Percentiles rank a stretch among this genome's conserved stretches.
Evolutionary conservation across 768 basidiomycete genomes (phyloP).

Genomic region (Hericium rajendrae): DNA sequence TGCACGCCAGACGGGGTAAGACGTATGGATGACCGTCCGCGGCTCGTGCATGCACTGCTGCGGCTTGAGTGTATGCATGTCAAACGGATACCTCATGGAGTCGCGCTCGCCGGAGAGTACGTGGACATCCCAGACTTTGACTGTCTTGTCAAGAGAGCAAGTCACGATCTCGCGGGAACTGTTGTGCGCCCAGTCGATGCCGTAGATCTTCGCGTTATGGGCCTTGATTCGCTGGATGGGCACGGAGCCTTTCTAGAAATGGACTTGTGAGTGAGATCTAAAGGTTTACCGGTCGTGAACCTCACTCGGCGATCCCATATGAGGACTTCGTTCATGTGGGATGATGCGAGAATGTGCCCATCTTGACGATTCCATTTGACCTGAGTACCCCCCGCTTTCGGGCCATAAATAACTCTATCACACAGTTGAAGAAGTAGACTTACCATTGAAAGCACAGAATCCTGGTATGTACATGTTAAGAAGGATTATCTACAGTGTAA

Average conservation of each 20-base stretch:
- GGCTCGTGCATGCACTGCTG: constrained; percentile 26
- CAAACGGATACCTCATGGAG: constrained; percentile 1
- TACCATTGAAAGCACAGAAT: constrained; percentile 49
- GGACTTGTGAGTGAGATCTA: neutral
- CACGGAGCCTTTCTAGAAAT: constrained; percentile 73
- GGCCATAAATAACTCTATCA: neutral
- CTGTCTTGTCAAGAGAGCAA: constrained; percentile 88
- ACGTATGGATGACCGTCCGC: constrained; percentile 50
- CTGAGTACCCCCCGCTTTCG: constrained; percentile 76
- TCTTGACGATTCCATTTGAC: constrained; percentile 96
- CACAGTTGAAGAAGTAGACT: constrained; percentile 10
- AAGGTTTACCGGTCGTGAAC: neutral
- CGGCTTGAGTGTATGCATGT: constrained; percentile 8
- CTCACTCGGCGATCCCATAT: constrained; percentile 90
- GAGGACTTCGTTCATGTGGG: constrained; percentile 77
- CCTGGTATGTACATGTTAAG: constrained; percentile 24
- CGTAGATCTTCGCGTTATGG: constrained; percentile 90
- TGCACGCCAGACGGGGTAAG: constrained; percentile 92
- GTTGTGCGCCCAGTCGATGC: constrained; percentile 90
- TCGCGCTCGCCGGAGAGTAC: constrained; percentile 7
- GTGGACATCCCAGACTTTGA: constrained; percentile 76
- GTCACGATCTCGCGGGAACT: constrained; percentile 76
- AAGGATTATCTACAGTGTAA: neutral
- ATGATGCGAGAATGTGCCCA: constrained; percentile 78
- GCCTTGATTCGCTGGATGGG: constrained; percentile 68